A percentile compares a stretch with the other conserved stretches of the same genome.
phyloP scores from a whole-genome alignment of 495 filamentous ascomycete species.

The Pyronema domesticum region DNA sequence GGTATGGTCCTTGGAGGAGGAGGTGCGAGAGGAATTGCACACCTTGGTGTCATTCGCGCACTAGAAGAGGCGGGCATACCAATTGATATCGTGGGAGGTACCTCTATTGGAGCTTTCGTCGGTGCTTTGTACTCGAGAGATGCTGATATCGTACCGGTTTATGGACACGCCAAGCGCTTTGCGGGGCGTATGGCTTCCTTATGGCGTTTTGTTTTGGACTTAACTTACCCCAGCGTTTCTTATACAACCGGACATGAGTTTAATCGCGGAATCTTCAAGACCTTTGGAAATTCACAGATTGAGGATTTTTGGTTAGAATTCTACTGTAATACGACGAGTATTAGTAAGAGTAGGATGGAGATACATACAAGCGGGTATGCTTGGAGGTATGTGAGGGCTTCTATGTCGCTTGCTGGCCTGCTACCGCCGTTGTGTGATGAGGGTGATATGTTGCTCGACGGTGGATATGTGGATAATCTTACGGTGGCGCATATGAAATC shows the following conservation, averaged over 20 bases:
- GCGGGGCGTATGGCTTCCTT: conserved; percentile 90
- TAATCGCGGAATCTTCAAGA: conserved; percentile 98
- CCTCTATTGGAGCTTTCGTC: conserved; percentile 95
- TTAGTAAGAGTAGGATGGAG: conserved; percentile 71
- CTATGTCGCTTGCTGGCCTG: conserved; percentile 86
- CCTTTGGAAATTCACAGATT: conserved; percentile 87
- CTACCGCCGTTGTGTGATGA: conserved; percentile 91
- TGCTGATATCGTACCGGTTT: conserved; percentile 92
- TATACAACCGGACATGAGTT: conserved; percentile 98
- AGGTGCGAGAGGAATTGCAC: conserved; percentile 76
- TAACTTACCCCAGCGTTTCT: conserved; percentile 80
- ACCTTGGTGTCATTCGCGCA: conserved; percentile 83
- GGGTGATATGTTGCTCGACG: conserved; percentile 86
- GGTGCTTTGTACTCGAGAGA: conserved; percentile 90
- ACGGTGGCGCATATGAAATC: conserved; percentile 95
- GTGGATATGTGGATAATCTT: conserved; percentile 92
- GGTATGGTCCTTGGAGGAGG: conserved; percentile 88
- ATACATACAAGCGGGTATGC: conserved; percentile 90
- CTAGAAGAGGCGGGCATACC: conserved; percentile 93
- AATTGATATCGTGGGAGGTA: conserved; percentile 89
- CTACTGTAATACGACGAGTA: conserved; percentile 98
- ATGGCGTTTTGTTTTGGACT: conserved; percentile 88
- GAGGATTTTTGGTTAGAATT: conserved; percentile 98
- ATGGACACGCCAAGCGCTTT: conserved; percentile 90
- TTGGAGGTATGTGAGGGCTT: conserved; percentile 89